Base-by-base conservation (phyloP, 2,329 filamentous ascomycete genomes). In the Thelonectria rubi region DNA sequence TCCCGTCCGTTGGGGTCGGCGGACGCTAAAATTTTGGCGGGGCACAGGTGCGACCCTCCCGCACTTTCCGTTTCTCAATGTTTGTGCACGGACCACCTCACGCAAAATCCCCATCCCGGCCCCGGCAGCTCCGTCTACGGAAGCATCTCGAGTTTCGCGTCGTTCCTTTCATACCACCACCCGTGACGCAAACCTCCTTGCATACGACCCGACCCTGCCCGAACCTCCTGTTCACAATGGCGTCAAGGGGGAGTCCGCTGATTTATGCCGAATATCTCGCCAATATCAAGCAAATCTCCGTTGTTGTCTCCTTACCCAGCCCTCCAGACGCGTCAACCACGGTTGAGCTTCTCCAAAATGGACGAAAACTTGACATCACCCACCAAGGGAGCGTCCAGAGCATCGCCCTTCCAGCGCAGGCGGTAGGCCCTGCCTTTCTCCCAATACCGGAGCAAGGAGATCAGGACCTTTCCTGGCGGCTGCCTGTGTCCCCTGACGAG, bases 231-330 rank as follows among this genome's bases (percentile, higher is more conserved):
- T 14, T 6, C 37, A n/a, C 37, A 50, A 73, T 73, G 69, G 47
- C 61, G 20, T 49, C 62, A 26, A 48, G 52, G 47, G 48, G 15
- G 3, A 51, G 65, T n/a, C 66, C 78, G 18, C 69, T 75, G 2
- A 79, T 90, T 20, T 90, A 91, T 71, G 87, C 88, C 5, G 88
- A 91, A 75, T 80, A 90, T 1, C 81, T 91, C 3, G 78, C 83
- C 26, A 89, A 90, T 62, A 88, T 91, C 65, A 81, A 84, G 43
- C 87, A 89, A 71, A 80, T 91, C 40, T 88, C 87, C 5, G 76
- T 90, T 20, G 83, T 81, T 52, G 85, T 81, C 7, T 80, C 81
- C 3, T 76, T 89, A 1, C 76, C 79, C 3, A 79, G 81, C 12
- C 75, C 79, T 5, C 74, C 74, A 47, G 77, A 80, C 53, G 59